Evolutionary conservation across 2,329 filamentous ascomycete genomes (phyloP), one percentile per base, ranked within the genome.

Genomic region (Zopfia rhizophila): DNA sequence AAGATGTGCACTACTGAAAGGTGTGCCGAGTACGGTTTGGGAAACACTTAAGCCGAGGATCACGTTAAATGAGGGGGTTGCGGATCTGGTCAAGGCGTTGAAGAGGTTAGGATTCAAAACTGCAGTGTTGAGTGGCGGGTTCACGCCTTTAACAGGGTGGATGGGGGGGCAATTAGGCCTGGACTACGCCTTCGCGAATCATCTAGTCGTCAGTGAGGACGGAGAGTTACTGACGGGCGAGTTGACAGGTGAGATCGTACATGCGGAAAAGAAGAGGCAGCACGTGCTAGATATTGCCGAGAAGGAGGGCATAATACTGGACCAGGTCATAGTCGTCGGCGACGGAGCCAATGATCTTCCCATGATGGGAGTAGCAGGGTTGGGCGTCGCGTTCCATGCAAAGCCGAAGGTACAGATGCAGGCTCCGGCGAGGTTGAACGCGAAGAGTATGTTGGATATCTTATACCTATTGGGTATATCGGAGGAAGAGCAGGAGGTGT

Each of bases 101-200:
- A 91, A 89, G 72, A 79, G 82, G 16, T 75, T 96, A 4, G 93
- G 93, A 6, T 88, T 89, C 72, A 93, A 90, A 74, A 91, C 91
- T 2, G 94, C 92, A 0, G 93, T 99, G 4, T 75, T 97, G 22
- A 96, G 91, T 23, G 94, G 94, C 31, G 94, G 94, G 0, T 99
- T 99, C 73, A 84, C 90, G 54, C 92, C 93, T 0, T 76, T 97
- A 54, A 95, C 94, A 0, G 81, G 85, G 45, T 97, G 92, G 90
- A 82, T 97, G 24, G 91, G 90, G 12, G 78, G 78, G 28, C 80
- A 90, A 63, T 77, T 99, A 18, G 90, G 90, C 11, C 83, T 99
- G 45, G 90, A 97, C 71, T 86, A 96, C 65, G 91, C 90, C 0
- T 85, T 88, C 68, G 94, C 94, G 28, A 99, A 99, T 70, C 86